A percentile compares a stretch with the other conserved stretches of the same genome.
phyloP scores from a whole-genome alignment of 257 asterid species.

The Nyctanthes arbortristis region DNA sequence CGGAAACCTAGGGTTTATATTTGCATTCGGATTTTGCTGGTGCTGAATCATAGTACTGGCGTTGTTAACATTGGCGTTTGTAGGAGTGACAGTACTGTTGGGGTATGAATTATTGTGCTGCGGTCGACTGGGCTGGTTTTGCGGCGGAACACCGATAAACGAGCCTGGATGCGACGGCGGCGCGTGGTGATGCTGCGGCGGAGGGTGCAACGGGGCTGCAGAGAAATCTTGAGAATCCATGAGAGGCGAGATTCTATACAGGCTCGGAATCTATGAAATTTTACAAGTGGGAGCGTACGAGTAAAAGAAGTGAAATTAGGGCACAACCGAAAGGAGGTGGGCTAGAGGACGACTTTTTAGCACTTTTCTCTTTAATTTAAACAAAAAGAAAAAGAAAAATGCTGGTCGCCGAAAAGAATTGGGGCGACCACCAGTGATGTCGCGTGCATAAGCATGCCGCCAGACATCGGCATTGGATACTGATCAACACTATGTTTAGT shows the following conservation, averaged over 20 bases:
- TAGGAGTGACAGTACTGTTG: conserved; percentile 32
- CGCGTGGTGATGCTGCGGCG: conserved; percentile 28
- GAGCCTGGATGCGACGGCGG: conserved; percentile 36
- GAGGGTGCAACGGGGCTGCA: conserved; percentile 25
- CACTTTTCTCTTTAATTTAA: too few relatives aligned
- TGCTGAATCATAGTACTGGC: conserved; percentile 23
- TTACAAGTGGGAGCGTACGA: background rate
- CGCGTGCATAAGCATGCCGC: too few relatives aligned
- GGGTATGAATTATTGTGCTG: conserved; percentile 43
- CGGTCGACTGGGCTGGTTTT: conserved; percentile 33
- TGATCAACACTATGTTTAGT: too few relatives aligned
- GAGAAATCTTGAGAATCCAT: conserved; percentile 62
- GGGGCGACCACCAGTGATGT: too few relatives aligned
- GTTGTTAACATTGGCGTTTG: conserved; percentile 35
- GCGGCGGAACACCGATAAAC: conserved; percentile 31
- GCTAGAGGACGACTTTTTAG: too few relatives aligned
- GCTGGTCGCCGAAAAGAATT: too few relatives aligned
- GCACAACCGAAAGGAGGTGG: conserved; percentile 3
- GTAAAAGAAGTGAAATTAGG: background rate
- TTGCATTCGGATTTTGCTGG: conserved; percentile 26
- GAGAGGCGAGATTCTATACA: conserved; percentile 1
- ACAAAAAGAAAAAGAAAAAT: too few relatives aligned
- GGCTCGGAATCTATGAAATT: background rate
- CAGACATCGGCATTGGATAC: too few relatives aligned
- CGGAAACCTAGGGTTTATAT: conserved; percentile 46